Base-by-base conservation (phyloP, 495 filamentous ascomycete genomes). In the Extremus antarcticus region DNA sequence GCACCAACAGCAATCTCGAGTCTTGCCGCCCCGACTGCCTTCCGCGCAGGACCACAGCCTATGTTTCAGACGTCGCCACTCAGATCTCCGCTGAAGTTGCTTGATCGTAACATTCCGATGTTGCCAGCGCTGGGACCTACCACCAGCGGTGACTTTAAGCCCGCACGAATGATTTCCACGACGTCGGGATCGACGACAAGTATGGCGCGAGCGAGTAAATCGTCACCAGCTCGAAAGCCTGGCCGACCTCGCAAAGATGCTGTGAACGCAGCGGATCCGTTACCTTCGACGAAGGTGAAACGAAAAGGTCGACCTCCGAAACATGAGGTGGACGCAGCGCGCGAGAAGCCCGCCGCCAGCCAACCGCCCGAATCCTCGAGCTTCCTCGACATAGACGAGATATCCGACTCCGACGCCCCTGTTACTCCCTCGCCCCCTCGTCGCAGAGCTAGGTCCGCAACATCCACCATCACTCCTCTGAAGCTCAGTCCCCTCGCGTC, bases 381-480 rank as follows among this genome's bases (percentile, higher is more conserved):
- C 1, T 67, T 48, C 25, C 23, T 53, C n/a, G 39, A 68, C 58
- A 66, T 70, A 15, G 69, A 70, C 54, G 66, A 69, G 29, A 72
- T 72, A 40, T 51, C 54, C 0, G 69, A 72, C 47, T 60, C 64
- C 8, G 68, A 70, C 46, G 43, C 58, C 17, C 61, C 66, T 11
- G 38, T 54, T 11, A 65, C 63, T 3, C 62, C 66, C 1, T 65
- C 64, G 0, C 69, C 67, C 10, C 65, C 67, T 0, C 63, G 67
- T 7, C 65, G 67, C 1, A 59, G 57, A 35, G 55, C 58, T 15
- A 52, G 38, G 0, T 51, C 60, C 2, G 47, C 62, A 38, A 43
- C 56, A 21, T 35, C 24, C 13, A 24, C 61, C 9, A n/a, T 58
- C 15, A 22, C 56, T 35, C 54, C 60, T 11, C 53, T 60, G 10